These are phyloP conservation scores for Emergomyces pasteurianus DNA, from an alignment of 2,329 filamentous ascomycete species.

Conservation along the genomic window DNA sequence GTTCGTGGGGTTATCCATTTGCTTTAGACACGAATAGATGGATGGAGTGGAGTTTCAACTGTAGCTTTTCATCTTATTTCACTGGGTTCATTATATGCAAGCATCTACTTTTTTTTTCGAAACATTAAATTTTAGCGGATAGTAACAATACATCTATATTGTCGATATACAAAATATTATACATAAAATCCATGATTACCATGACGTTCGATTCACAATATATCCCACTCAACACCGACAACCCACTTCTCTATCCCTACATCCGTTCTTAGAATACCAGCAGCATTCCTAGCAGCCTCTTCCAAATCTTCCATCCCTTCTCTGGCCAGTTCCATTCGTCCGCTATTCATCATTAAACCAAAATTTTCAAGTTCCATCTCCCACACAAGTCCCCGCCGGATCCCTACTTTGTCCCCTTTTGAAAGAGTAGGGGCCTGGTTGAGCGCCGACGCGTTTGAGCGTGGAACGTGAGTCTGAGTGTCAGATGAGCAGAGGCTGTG, in stretches of 20 bases:
- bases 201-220: slow-evolving; percentile 8
- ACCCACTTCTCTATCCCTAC: slow-evolving; percentile 18
- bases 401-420: slow-evolving; percentile 15
- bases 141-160: too few relatives aligned
- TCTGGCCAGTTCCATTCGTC: neutral
- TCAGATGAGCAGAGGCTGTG: neutral
- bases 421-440: neutral
- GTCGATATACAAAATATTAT: too few relatives aligned
- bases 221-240: slow-evolving; percentile 30
- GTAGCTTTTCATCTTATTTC: neutral
- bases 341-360: neutral
- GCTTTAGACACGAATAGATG: neutral
- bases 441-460: neutral
- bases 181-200: neutral
- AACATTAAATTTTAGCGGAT: too few relatives aligned
- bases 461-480: slow-evolving; percentile 3
- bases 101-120: neutral
- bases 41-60: neutral
- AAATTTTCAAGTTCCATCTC: slow-evolving; percentile 19
- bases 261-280: neutral
- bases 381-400: slow-evolving; percentile 25
- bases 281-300: neutral
- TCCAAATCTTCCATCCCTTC: neutral
- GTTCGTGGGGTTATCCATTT: neutral
- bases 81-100: neutral